Base-by-base conservation (phyloP, 2,329 filamentous ascomycete species). In the Fusarium subtropicale region DNA sequence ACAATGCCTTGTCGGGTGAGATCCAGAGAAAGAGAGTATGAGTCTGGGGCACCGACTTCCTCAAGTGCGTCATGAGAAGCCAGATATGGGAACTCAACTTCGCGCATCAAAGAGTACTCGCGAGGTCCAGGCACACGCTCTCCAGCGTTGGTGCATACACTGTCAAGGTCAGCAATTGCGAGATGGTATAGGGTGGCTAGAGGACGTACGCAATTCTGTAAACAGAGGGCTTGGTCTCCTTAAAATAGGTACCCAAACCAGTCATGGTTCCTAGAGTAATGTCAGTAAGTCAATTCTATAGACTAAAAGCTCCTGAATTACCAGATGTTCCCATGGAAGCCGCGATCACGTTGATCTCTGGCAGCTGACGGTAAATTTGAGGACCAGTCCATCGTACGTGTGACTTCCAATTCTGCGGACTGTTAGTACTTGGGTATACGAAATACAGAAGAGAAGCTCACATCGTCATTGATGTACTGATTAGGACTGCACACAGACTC, bases 381-480 rank as follows among this genome's bases (percentile, higher is more conserved):
- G 86, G 85, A 0, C 86, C 87, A 1, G 87, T 89, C 87, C 87
- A 89, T 51, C 82, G 83, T 3, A 85, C 77, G 71, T 89, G 87
- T 5, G 86, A 77, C 70, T 81, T 80, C 82, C 83, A 86, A 66
- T 86, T 86, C 82, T 84, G 12, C 33, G 15, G 3, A 0, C 3
- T 4, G n/a, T 74, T 13, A 74, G 55, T 11, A 44, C 34, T 11
- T 20, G 6, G 4, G 2, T 3, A 20, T 2, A 11, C 1, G 2
- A 26, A 31, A 15, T 7, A 6, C 3, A 3, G 22, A 5, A 26
- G 2, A 38, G 1, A 44, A 4, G 59, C 73, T 34, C 61, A 77
- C 76, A 52, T 78, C 68, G 7, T 76, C 71, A 48, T 79, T 79
- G 24, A 78, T 68, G 54, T 79, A 79, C 52, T 79, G 78, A 15